Evolutionary conservation across 2,329 filamentous ascomycete species (phyloP).

Genomic region (Sporothrix euskadiensis): DNA sequence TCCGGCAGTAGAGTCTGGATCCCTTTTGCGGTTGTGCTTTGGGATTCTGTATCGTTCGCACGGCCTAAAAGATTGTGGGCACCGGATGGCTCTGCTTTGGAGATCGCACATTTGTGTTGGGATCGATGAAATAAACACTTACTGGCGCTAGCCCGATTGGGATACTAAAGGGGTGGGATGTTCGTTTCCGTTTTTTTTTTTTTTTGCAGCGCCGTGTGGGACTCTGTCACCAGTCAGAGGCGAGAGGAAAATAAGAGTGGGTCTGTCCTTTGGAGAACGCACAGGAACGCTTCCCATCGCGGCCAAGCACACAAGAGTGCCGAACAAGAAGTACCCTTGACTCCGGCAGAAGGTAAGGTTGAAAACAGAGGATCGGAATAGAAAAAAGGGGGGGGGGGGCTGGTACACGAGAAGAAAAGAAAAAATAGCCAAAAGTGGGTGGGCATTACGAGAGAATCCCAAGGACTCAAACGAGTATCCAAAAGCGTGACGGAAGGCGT

Average conservation of each 20-base stretch:
- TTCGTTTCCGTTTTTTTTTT: background rate
- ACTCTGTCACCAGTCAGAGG: background rate
- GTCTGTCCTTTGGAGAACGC: background rate
- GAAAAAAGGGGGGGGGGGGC: background rate
- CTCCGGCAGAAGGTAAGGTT: background rate
- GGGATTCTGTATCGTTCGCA: background rate
- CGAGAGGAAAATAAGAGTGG: constrained; percentile 7
- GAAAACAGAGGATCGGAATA: background rate
- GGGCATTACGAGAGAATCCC: background rate
- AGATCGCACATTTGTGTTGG: constrained; percentile 29
- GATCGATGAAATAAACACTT: constrained; percentile 12
- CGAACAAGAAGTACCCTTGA: constrained; percentile 2
- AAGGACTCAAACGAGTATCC: background rate
- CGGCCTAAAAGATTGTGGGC: background rate
- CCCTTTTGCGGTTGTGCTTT: background rate
- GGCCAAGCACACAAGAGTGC: background rate
- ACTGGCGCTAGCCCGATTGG: background rate
- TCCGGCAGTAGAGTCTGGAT: background rate
- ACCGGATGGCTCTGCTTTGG: background rate
- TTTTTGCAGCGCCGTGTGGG: background rate
- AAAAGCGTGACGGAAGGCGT: background rate
- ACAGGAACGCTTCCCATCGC: background rate
- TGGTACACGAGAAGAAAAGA: background rate
- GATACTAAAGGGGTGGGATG: background rate
- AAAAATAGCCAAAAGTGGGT: background rate